A percentile compares a stretch with the other conserved stretches of the same genome.
Conservation (phyloP, 177 flowering plant genomes). For the Vitis hybrid region DNA sequence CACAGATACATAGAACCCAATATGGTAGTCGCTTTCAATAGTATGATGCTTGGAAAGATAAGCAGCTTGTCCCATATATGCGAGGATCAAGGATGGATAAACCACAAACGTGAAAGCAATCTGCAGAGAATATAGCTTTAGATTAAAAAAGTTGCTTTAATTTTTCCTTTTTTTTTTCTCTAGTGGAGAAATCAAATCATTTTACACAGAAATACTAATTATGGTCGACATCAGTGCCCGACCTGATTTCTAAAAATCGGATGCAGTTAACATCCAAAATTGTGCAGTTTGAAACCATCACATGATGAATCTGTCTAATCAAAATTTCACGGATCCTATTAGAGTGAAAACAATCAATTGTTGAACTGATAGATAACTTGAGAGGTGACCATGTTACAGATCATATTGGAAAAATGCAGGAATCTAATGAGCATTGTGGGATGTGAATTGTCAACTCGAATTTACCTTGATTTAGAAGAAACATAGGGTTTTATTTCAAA, state of each 20-base stretch:
- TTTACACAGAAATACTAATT: neutral
- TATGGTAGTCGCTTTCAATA: conserved; percentile 47
- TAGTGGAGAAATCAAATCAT: neutral
- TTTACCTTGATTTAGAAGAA: too few species aligned
- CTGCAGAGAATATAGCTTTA: conserved; percentile 34
- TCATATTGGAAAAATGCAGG: too few species aligned
- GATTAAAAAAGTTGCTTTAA: neutral
- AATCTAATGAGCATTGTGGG: too few species aligned
- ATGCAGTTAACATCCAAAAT: neutral
- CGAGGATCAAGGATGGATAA: conserved; percentile 80
- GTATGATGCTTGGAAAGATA: conserved; percentile 75
- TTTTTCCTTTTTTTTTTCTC: neutral
- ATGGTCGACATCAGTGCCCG: neutral
- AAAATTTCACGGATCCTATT: neutral
- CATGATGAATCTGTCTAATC: neutral
- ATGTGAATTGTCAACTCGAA: too few species aligned
- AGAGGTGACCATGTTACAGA: too few species aligned
- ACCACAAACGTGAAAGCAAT: conserved; percentile 77
- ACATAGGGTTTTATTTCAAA: too few species aligned
- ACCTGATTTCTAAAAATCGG: too few species aligned
- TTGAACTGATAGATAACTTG: neutral
- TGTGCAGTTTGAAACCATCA: neutral
- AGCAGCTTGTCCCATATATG: conserved; percentile 95
- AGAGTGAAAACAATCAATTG: neutral
- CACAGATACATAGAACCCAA: conserved; percentile 88